Evolutionary conservation across 1,284 basidiomycete genomes (phyloP), one percentile per base, ranked within the genome.

Genomic region (Nidula niveotomentosa): DNA sequence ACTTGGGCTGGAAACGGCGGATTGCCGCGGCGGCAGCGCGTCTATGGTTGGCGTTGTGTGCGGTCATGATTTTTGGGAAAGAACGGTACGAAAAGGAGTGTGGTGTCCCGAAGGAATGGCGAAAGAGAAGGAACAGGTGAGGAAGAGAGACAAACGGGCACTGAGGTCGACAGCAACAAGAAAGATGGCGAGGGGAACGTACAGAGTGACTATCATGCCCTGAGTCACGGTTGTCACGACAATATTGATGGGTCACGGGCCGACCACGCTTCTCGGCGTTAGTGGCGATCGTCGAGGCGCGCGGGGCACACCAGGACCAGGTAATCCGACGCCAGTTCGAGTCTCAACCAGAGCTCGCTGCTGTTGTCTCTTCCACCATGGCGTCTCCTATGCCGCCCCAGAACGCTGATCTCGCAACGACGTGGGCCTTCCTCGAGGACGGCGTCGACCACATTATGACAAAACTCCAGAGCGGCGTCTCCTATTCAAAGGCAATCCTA

Each of bases 381-480:
- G 23, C 23, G 23, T 23, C 70, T 44, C 73, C 72, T 37, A 86
- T 90, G 80, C 88, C 88, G 0, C 76, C 83, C 53, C 73, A 81
- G 36, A 80, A 76, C 17, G 86, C 90, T 36, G 90, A 93, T 68
- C 80, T 94, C 54, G 80, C 86, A 57, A 92, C 92, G 53, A 94
- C 93, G 36, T 98, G 96, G 96, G 71, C 79, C 8, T 96, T 92
- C 71, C 86, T 98, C 60, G 85, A 90, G 69, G 85, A 87, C 55
- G 95, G 95, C 49, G 93, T 97, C 56, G 91, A 95, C 72, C 92
- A 94, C 70, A 94, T 95, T 76, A 95, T 95, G 93, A 93, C 88
- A 56, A 84, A 90, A 67, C 83, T 94, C 39, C 37, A 41, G 88
- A 93, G 62, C 84, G 88, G 13, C 95, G 95, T 56, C 90, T 98